Conservation (phyloP, 495 filamentous ascomycete species). For the Penicillium parvum region DNA sequence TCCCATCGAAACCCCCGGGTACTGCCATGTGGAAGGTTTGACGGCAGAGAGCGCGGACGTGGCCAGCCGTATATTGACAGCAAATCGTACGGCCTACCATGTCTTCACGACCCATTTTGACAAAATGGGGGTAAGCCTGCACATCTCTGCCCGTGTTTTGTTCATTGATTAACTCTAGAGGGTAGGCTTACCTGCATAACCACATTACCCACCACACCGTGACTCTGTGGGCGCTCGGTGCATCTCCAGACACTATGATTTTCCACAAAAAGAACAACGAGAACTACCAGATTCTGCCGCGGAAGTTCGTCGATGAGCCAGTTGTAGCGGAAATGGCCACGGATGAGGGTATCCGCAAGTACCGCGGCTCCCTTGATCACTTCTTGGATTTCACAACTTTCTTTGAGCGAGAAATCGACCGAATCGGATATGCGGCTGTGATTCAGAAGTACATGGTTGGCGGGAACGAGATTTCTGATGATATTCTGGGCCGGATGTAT, state of each 20-base stretch:
- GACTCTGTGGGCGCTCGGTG: background rate
- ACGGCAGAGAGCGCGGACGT: background rate
- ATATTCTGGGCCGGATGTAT: background rate
- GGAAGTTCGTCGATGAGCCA: background rate
- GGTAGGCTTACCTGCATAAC: conserved; percentile 1
- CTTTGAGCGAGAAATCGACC: background rate
- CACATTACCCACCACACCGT: background rate
- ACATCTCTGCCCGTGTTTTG: too few species aligned
- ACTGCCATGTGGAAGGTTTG: background rate
- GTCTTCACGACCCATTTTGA: background rate
- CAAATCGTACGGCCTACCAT: background rate
- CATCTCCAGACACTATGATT: background rate
- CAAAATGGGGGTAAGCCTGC: background rate
- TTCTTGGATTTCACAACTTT: background rate
- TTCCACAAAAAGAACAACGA: background rate
- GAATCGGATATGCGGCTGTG: background rate
- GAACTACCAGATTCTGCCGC: background rate
- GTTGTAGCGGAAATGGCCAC: background rate
- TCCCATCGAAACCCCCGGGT: background rate
- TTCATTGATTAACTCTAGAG: too few species aligned
- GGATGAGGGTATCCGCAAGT: background rate
- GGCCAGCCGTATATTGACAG: background rate
- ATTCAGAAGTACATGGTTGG: background rate
- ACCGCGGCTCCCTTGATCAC: background rate
- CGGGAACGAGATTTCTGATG: background rate